These are phyloP conservation scores for Dothidotthia symphoricarpi DNA, from an alignment of 2,329 filamentous ascomycete species.

Conservation along the genomic window DNA sequence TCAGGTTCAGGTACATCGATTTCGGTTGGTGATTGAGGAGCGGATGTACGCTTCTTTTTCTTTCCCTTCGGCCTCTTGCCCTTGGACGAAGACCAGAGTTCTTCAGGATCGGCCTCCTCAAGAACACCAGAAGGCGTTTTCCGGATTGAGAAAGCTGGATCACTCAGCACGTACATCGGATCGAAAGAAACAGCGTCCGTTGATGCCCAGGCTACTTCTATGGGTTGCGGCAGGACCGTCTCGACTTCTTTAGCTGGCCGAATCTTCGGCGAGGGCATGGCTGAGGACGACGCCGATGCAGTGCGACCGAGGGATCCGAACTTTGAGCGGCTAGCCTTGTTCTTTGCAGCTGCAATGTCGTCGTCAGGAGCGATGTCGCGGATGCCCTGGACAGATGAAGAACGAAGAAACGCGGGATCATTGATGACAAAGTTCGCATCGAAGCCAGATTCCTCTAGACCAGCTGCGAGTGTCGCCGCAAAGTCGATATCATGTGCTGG, in stretches of 20 bases:
- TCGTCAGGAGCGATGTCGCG: constrained; percentile 36
- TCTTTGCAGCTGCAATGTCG: constrained; percentile 31
- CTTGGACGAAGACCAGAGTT: constrained; percentile 41
- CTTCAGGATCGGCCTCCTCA: constrained; percentile 39
- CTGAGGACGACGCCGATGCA: constrained; percentile 14
- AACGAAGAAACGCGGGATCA: constrained; percentile 39
- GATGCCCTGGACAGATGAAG: constrained; percentile 24
- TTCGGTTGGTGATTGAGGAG: constrained; percentile 10
- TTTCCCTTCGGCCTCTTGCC: constrained; percentile 49
- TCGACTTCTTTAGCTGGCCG: constrained; percentile 15
- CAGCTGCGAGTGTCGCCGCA: constrained; percentile 49
- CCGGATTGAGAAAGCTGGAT: constrained; percentile 38
- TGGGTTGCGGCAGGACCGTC: constrained; percentile 29
- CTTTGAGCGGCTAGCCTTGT: constrained; percentile 31
- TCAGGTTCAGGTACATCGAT: neutral
- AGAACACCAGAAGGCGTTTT: constrained; percentile 34
- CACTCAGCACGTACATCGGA: constrained; percentile 39
- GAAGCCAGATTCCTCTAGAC: constrained; percentile 49
- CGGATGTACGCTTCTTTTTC: constrained; percentile 34
- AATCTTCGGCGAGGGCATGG: constrained; percentile 26
- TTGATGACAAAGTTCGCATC: constrained; percentile 47
- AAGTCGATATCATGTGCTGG: constrained; percentile 47
- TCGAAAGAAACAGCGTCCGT: constrained; percentile 38
- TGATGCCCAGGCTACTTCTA: constrained; percentile 37
- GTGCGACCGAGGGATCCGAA: constrained; percentile 31